Evolutionary conservation across 768 basidiomycete species (phyloP).

Genomic region (Naganishia randhawae): DNA sequence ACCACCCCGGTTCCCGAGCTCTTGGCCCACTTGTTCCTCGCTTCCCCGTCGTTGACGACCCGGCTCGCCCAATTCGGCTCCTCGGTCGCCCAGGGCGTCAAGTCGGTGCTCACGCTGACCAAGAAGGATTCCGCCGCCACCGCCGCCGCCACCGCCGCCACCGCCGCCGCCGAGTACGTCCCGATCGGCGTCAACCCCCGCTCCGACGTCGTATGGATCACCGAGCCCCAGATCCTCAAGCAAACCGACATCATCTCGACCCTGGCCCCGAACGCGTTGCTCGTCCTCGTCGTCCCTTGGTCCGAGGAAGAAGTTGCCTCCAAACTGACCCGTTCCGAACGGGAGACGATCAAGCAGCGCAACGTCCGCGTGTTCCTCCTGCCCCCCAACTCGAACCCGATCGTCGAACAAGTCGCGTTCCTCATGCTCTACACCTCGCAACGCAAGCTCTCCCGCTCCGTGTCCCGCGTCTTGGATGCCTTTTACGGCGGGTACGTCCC

Average conservation of each 20-base stretch:
- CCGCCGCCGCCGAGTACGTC: constrained; percentile 32
- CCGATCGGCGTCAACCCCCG: constrained; percentile 58
- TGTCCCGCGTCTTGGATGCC: constrained; percentile 46
- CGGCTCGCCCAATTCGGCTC: constrained; percentile 49
- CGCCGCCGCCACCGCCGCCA: constrained; percentile 26
- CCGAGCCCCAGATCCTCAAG: constrained; percentile 74
- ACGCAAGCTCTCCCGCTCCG: constrained; percentile 54
- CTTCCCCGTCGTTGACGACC: constrained; percentile 53
- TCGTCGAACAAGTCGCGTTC: constrained; percentile 73
- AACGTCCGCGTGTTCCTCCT: constrained; percentile 53
- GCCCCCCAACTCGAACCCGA: constrained; percentile 34
- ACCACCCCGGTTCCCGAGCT: constrained; percentile 58
- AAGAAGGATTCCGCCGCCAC: constrained; percentile 34
- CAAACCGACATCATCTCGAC: constrained; percentile 68
- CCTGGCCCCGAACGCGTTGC: constrained; percentile 61
- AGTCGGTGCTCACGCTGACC: constrained; percentile 50
- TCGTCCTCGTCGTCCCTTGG: constrained; percentile 77
- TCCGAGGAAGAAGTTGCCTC: constrained; percentile 66
- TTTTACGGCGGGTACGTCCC: constrained; percentile 48
- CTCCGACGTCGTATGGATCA: constrained; percentile 64
- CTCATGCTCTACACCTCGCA: constrained; percentile 63
- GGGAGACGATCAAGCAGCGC: constrained; percentile 56
- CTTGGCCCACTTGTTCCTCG: constrained; percentile 50
- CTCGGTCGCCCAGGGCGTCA: constrained; percentile 47
- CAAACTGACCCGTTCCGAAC: constrained; percentile 61